Evolutionary conservation across 1,284 basidiomycete species (phyloP).

Genomic region (Takashimella koratensis): DNA sequence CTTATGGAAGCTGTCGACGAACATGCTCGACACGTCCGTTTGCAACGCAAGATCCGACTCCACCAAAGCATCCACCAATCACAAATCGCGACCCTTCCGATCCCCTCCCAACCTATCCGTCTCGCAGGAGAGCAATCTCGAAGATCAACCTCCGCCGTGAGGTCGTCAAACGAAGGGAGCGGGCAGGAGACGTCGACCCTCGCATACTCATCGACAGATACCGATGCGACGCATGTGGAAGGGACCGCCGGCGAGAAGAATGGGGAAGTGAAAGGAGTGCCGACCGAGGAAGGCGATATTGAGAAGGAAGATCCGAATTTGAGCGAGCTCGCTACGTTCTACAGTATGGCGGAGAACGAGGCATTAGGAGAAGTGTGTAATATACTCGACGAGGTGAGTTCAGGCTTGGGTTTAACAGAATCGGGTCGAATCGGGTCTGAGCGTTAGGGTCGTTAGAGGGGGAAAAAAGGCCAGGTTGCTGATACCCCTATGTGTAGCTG

Average conservation of each 20-base stretch:
- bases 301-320: conserved; percentile 7
- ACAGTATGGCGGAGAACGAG: conserved; percentile 49
- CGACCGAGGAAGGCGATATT: conserved; percentile 3
- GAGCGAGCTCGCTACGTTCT: conserved; percentile 42
- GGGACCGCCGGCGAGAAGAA: background rate
- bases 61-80: background rate
- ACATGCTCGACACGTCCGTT: conserved; percentile 25
- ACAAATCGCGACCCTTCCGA: background rate
- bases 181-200: background rate
- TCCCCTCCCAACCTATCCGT: background rate
- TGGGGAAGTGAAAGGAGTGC: background rate
- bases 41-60: conserved; percentile 9
- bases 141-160: background rate
- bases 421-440: background rate
- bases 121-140: background rate
- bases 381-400: conserved; percentile 44
- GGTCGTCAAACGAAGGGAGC: background rate
- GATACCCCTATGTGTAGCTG: conserved; percentile 22
- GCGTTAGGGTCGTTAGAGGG: background rate
- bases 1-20: conserved; percentile 44
- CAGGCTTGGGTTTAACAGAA: background rate
- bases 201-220: background rate
- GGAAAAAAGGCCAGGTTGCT: too few species aligned
- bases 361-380: conserved; percentile 44
- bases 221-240: background rate